Evolutionary conservation across 495 filamentous ascomycete genomes (phyloP).

Genomic region (Rhypophila decipiens): DNA sequence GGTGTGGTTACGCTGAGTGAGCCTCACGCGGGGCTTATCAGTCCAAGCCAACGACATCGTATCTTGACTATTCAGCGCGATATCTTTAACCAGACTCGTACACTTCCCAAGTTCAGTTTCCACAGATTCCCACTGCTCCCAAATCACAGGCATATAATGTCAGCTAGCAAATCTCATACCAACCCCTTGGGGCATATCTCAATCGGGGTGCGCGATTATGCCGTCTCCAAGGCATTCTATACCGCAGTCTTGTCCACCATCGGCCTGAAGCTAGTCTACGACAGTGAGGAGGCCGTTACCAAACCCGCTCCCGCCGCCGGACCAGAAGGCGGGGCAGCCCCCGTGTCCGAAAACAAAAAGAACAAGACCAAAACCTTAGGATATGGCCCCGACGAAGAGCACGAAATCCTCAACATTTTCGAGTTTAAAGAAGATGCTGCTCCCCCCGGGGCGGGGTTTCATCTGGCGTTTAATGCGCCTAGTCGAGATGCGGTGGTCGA

Average conservation of each 20-base stretch:
- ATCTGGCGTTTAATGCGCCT: conserved; percentile 32
- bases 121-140: too few species aligned
- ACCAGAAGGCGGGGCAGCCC: too few species aligned
- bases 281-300: conserved; percentile 15
- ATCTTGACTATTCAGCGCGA: too few species aligned
- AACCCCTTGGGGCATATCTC: conserved; percentile 30
- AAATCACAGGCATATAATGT: too few species aligned
- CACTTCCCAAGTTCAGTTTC: too few species aligned
- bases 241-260: conserved; percentile 21
- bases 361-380: conserved; percentile 21
- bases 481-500: conserved; percentile 25
- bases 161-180: too few species aligned
- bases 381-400: conserved; percentile 19
- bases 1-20: too few species aligned
- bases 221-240: conserved; percentile 27
- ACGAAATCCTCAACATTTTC: conserved; percentile 30
- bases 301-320: conserved; percentile 2
- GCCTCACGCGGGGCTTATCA: too few species aligned
- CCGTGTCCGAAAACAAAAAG: neutral
- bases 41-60: too few species aligned
- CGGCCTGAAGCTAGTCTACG: conserved; percentile 27
- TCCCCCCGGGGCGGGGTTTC: conserved; percentile 23
- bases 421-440: conserved; percentile 15
- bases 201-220: conserved; percentile 22
- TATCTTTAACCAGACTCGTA: too few species aligned